Percentiles rank a stretch among this genome's conserved stretches.
Evolutionary conservation across 2,329 filamentous ascomycete species (phyloP).

Genomic region (Xylaria sp.): DNA sequence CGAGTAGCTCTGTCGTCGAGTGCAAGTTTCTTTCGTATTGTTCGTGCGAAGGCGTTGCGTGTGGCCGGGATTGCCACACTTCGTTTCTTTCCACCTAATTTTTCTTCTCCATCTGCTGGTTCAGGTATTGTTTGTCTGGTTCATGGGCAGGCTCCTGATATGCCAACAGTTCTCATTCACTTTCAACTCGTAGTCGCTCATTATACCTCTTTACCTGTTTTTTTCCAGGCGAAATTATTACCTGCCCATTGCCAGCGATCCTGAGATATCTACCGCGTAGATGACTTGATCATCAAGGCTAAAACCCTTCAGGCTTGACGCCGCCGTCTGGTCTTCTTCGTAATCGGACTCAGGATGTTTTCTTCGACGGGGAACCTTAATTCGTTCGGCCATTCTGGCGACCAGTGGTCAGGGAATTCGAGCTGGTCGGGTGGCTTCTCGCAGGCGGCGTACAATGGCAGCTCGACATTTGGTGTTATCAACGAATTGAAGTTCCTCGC

Average conservation of each 20-base stretch:
- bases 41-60: slow-evolving; percentile 46
- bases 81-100: slow-evolving; percentile 51
- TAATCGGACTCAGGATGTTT: slow-evolving; percentile 42
- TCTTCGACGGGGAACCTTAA: slow-evolving; percentile 35
- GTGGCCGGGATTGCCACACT: slow-evolving; percentile 43
- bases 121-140: slow-evolving; percentile 58
- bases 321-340: slow-evolving; percentile 45
- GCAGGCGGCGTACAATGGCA: slow-evolving; percentile 49
- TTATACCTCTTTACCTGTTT: slow-evolving; percentile 40
- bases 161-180: slow-evolving; percentile 42
- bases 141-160: slow-evolving; percentile 52
- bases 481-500: slow-evolving; percentile 63
- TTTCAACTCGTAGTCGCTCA: slow-evolving; percentile 43
- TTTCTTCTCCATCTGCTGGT: slow-evolving; percentile 50
- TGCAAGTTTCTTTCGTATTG: slow-evolving; percentile 45
- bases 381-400: slow-evolving; percentile 43
- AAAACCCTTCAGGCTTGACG: slow-evolving; percentile 44
- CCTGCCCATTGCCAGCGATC: slow-evolving; percentile 45
- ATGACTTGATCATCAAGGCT: slow-evolving; percentile 57
- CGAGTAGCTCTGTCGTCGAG: slow-evolving; percentile 47
- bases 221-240: slow-evolving; percentile 32
- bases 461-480: slow-evolving; percentile 59
- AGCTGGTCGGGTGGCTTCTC: slow-evolving; percentile 43
- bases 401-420: slow-evolving; percentile 45
- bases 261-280: slow-evolving; percentile 52